Base-by-base conservation (phyloP, 1,284 basidiomycete genomes). In the Ustilago cynodontis region DNA sequence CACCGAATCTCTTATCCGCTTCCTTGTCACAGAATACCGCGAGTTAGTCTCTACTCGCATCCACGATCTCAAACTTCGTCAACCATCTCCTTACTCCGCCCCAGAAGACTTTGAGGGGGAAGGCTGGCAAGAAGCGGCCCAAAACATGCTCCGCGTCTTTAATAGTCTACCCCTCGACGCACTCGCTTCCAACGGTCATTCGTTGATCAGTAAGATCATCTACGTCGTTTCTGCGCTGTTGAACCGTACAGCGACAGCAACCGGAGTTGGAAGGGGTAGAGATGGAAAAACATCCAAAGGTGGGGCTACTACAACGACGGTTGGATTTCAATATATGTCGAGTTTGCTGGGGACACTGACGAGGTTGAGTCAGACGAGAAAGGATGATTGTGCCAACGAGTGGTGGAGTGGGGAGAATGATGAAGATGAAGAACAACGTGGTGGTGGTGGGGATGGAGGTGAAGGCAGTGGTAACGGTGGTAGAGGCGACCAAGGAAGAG, bases 1-100 rank as follows among this genome's bases (percentile, higher is more conserved):
- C 31, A 80, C 79, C 33, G 79, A 77, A 52, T 65, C 64, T 16
- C 75, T 80, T 47, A 67, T 77, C 16, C 70, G 79, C 2, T 80
- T 80, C 62, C 54, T 80, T 14, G 56, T 79, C 14, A 67, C 65
- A 53, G 79, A 80, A 37, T 79, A 79, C 33, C 69, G 71, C 41
- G 73, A 78, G 28, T 18, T 79, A 22, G 54, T 79, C 26, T 18
- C 39, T 3, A 43, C 22, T 5, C 72, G 67, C 13, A 62, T 77
- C 5, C 24, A 37, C 33, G 71, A 79, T 10, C 60, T 76, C 14
- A 57, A 62, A 29, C 68, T 68, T 1, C 59, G 73, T 2, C 51
- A 56, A 0, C 59, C 63, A 0, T 52, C 63, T 2, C 18, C 50
- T 4, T 41, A 20, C 11, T 28, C 29, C 16, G 28, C 61, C 18